Conservation (phyloP, 2,329 filamentous ascomycete genomes). For the Aspergillus unguis region DNA sequence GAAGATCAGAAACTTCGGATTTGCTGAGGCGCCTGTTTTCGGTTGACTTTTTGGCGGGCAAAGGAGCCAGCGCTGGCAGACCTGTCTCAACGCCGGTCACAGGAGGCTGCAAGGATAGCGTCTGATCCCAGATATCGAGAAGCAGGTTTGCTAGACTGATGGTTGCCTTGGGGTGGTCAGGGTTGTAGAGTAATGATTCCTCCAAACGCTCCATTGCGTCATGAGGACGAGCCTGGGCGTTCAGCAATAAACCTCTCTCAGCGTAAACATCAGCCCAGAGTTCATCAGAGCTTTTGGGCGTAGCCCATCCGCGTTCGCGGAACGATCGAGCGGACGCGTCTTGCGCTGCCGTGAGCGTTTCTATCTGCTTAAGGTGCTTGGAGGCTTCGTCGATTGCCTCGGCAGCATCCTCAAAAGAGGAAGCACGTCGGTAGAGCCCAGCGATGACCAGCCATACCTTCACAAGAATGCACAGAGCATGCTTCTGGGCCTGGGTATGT, state of each 20-base stretch:
- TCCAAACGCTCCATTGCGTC: constrained; percentile 76
- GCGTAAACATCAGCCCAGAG: constrained; percentile 79
- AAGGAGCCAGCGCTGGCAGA: constrained; percentile 24
- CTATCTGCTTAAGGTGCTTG: constrained; percentile 69
- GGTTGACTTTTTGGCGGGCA: constrained; percentile 15
- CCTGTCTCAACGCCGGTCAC: constrained; percentile 28
- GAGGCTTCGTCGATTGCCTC: constrained; percentile 78
- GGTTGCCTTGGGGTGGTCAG: constrained; percentile 75
- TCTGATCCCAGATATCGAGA: constrained; percentile 73
- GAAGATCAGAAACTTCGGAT: not conserved
- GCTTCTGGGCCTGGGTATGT: constrained; percentile 51
- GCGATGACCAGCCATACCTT: constrained; percentile 89
- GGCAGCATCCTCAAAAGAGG: constrained; percentile 73
- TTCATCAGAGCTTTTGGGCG: constrained; percentile 76
- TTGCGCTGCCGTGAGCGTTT: constrained; percentile 62
- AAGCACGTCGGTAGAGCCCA: constrained; percentile 78
- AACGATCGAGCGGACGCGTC: constrained; percentile 61
- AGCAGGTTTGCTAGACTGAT: constrained; percentile 81
- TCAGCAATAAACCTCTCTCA: constrained; percentile 68
- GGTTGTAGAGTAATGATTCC: constrained; percentile 71
- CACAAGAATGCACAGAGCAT: constrained; percentile 60
- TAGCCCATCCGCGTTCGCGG: constrained; percentile 69
- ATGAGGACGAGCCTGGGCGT: constrained; percentile 61
- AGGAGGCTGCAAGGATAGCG: constrained; percentile 33
- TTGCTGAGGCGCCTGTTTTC: not conserved